Conservation (phyloP, 73 alveolate species). For the Symbiodinium natans region DNA sequence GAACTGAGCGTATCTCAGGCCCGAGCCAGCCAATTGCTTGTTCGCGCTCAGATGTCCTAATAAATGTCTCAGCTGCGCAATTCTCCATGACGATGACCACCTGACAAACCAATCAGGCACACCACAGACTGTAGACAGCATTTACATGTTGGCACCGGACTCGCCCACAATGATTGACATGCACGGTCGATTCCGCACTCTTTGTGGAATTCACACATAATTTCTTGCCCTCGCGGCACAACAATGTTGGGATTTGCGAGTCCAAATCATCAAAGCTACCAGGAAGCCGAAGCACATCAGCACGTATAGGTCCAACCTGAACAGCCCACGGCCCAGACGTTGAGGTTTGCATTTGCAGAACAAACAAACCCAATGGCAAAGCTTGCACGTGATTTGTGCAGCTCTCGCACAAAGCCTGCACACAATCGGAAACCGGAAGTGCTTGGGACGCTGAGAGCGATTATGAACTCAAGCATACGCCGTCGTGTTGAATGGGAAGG, state of each 20-base stretch:
- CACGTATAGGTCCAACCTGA: neutral
- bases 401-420: too few species aligned
- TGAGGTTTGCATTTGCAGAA: neutral
- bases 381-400: too few species aligned
- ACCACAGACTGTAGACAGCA: neutral
- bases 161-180: neutral
- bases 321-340: neutral
- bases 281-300: neutral
- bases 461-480: neutral
- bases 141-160: too few species aligned
- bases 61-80: neutral
- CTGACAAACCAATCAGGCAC: neutral
- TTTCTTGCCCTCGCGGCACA: neutral
- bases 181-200: too few species aligned
- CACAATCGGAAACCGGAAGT: neutral
- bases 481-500: too few species aligned
- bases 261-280: neutral
- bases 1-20: too few species aligned
- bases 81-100: neutral
- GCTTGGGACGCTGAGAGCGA: neutral
- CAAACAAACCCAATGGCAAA: too few species aligned
- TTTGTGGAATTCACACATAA: too few species aligned
- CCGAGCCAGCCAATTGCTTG: too few species aligned
- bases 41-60: too few species aligned
- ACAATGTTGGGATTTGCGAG: neutral